A percentile compares a stretch with the other conserved stretches of the same genome.
phyloP scores from a whole-genome alignment of 129 eudicot genomes.

The Centella asiatica region DNA sequence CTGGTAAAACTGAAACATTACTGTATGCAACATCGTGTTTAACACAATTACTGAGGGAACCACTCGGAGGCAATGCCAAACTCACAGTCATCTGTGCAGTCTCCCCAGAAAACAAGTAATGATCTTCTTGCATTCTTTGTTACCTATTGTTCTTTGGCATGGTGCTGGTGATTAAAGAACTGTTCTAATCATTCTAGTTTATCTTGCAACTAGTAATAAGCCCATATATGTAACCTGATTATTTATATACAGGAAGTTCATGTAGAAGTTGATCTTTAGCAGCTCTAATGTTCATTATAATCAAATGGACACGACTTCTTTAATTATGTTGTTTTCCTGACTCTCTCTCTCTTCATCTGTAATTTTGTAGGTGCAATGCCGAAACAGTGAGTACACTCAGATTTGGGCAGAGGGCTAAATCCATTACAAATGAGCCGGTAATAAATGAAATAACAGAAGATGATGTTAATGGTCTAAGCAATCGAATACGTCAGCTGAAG shows the following conservation, averaged over 20 bases:
- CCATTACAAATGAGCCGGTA: constrained; percentile 65
- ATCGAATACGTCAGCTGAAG: constrained; percentile 91
- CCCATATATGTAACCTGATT: neutral
- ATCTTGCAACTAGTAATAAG: neutral
- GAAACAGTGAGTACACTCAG: constrained; percentile 94
- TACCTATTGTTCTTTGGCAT: neutral
- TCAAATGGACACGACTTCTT: no score
- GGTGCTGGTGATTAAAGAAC: neutral
- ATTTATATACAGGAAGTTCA: neutral
- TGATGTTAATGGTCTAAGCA: constrained; percentile 80
- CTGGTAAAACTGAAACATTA: constrained; percentile 34
- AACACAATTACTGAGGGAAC: constrained; percentile 73
- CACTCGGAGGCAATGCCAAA: constrained; percentile 96
- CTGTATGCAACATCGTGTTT: constrained; percentile 68
- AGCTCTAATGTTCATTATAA: no score
- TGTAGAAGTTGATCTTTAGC: no score
- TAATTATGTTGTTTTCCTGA: no score
- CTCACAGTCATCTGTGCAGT: constrained; percentile 80
- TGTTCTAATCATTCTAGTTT: neutral
- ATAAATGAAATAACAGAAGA: constrained; percentile 94
- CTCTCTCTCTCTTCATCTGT: neutral
- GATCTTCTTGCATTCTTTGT: constrained; percentile 1
- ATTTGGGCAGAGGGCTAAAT: constrained; percentile 70
- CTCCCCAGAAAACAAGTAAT: constrained; percentile 74
- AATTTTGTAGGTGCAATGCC: constrained; percentile 39